Evolutionary conservation across 202 grass and related monocot species (phyloP).

Genomic region (Elaeis oleifera): DNA sequence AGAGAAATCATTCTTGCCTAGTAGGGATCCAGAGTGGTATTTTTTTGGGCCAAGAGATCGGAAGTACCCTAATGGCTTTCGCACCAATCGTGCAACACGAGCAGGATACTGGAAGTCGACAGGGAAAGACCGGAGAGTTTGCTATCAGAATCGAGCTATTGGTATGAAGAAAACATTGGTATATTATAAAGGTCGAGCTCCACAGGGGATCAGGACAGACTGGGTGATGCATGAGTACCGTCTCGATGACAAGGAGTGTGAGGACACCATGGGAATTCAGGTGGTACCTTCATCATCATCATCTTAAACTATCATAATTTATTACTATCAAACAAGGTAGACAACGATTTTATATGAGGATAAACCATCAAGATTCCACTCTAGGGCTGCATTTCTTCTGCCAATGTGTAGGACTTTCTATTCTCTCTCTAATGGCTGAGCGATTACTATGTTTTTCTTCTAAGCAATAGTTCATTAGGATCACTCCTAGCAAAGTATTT

Average conservation of each 20-base stretch:
- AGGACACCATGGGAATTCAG: constrained; percentile 82
- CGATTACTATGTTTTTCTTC: too few relatives aligned
- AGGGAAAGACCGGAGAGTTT: constrained; percentile 72
- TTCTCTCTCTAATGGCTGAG: too few relatives aligned
- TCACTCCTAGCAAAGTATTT: too few relatives aligned
- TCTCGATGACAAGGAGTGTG: constrained; percentile 76
- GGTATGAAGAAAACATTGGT: constrained; percentile 98
- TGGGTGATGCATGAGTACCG: constrained; percentile 99
- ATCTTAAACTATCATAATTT: too few relatives aligned
- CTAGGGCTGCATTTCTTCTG: too few relatives aligned
- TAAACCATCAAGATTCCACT: too few relatives aligned
- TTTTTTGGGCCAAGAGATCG: constrained; percentile 88
- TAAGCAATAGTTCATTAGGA: too few relatives aligned
- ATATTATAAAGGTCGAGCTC: constrained; percentile 85
- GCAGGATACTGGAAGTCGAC: constrained; percentile 97
- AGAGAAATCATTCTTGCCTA: constrained; percentile 92
- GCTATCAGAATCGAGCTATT: constrained; percentile 66
- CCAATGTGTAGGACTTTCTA: too few relatives aligned
- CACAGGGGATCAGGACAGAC: constrained; percentile 68
- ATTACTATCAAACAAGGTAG: too few relatives aligned
- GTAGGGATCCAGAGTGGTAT: constrained; percentile 92
- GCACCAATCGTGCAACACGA: constrained; percentile 73
- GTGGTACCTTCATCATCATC: constrained; percentile 24
- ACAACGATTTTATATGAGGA: too few relatives aligned
- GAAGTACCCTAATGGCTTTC: constrained; percentile 86